These are phyloP conservation scores for Phialophora expanda DNA, from an alignment of 2,329 filamentous ascomycete species.

Conservation along the genomic window DNA sequence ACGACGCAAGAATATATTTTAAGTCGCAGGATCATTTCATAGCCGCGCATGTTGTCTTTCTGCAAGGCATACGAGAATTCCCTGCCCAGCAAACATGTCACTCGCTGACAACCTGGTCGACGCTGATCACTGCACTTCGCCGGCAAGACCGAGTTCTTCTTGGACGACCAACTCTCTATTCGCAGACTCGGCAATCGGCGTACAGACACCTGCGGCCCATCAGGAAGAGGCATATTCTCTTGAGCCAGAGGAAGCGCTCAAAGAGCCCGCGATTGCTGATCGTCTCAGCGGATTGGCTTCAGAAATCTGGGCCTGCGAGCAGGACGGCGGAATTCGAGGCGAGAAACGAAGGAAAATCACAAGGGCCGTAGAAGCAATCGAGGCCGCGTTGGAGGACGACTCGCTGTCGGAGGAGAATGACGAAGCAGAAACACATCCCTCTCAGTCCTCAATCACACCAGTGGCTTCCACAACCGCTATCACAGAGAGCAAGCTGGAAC, in stretches of 20 bases:
- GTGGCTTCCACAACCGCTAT: neutral
- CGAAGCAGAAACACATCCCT: slow-evolving; percentile 20
- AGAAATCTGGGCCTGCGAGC: slow-evolving; percentile 34
- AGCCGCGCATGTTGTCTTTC: slow-evolving; percentile 11
- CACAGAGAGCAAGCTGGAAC: slow-evolving; percentile 23
- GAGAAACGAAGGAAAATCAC: slow-evolving; percentile 26
- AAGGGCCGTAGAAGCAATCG: slow-evolving; percentile 26
- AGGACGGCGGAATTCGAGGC: slow-evolving; percentile 30
- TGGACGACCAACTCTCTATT: slow-evolving; percentile 39
- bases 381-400: slow-evolving; percentile 32
- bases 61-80: neutral
- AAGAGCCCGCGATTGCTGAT: slow-evolving; percentile 22
- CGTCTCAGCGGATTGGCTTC: slow-evolving; percentile 34
- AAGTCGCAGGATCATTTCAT: neutral
- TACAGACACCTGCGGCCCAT: slow-evolving; percentile 34
- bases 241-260: slow-evolving; percentile 12
- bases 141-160: slow-evolving; percentile 32
- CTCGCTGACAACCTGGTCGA: slow-evolving; percentile 12
- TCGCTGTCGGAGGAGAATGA: slow-evolving; percentile 1
- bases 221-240: slow-evolving; percentile 24
- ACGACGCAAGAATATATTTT: neutral
- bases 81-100: slow-evolving; percentile 10
- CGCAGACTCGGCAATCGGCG: slow-evolving; percentile 41
- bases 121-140: slow-evolving; percentile 12
- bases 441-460: neutral